Conservation (phyloP, 768 basidiomycete genomes). For the Multifurca ochricompacta region DNA sequence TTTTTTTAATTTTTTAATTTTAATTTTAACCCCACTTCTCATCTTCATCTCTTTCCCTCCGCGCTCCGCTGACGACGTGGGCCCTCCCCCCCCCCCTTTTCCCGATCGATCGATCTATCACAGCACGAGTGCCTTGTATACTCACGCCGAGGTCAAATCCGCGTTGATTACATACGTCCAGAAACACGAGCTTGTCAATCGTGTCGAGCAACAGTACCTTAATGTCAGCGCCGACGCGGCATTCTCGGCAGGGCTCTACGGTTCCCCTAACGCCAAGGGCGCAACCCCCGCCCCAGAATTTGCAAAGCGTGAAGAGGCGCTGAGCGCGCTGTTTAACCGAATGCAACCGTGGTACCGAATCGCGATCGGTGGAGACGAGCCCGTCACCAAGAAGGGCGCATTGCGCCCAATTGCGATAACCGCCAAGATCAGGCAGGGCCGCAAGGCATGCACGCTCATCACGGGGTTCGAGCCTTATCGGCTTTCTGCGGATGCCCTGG, state of each 20-base stretch:
- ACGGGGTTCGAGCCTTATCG: slow-evolving; percentile 76
- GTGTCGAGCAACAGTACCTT: slow-evolving; percentile 58
- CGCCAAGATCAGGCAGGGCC: slow-evolving; percentile 68
- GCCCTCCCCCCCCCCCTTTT: too few species aligned
- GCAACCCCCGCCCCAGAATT: slow-evolving; percentile 34
- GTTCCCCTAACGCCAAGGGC: slow-evolving; percentile 25
- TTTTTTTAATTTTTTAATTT: too few species aligned
- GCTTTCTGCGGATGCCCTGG: slow-evolving; percentile 61
- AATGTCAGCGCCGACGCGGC: slow-evolving; percentile 45
- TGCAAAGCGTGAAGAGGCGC: slow-evolving; percentile 58
- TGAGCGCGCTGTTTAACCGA: slow-evolving; percentile 42
- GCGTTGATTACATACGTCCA: slow-evolving; percentile 57
- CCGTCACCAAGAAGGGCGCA: slow-evolving; percentile 61
- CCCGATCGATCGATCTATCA: slow-evolving; percentile 3
- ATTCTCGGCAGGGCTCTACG: slow-evolving; percentile 27
- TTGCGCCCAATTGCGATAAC: slow-evolving; percentile 62
- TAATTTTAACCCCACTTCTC: too few species aligned
- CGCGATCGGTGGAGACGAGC: slow-evolving; percentile 44
- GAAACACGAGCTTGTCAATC: slow-evolving; percentile 54
- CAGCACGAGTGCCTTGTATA: slow-evolving; percentile 50
- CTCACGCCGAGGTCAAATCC: slow-evolving; percentile 45
- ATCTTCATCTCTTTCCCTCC: not conserved
- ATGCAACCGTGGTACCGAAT: slow-evolving; percentile 81
- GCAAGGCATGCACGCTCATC: slow-evolving; percentile 68
- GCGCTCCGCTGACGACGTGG: too few species aligned